Base-by-base conservation (phyloP, 768 basidiomycete species). In the Gloeostereum incarnatum region DNA sequence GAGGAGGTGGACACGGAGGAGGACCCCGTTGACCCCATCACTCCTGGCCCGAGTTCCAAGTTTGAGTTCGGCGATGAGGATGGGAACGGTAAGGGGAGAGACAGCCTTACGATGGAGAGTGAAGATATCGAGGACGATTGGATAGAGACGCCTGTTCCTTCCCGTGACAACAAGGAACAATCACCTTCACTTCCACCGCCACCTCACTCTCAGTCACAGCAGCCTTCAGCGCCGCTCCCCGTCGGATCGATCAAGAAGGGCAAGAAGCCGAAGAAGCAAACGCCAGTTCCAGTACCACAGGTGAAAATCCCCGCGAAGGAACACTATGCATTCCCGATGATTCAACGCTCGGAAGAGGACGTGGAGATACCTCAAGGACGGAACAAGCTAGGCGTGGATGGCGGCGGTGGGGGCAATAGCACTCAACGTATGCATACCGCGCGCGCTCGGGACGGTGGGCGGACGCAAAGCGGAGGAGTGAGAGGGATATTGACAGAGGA, bases 391-490 rank as follows among this genome's bases (percentile, higher is more conserved):
- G 22, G 25, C 10, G 37, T 20, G 10, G 16, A 32, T 22, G 37
- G 51, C 45, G 43, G 51, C 42, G 37, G 43, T 20, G 35, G 32
- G 37, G 30, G 26, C 37, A 38, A 35, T 39, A 23, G n/a, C 36
- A 21, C 32, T 31, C 13, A 46, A 54, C 47, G 81, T 60, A 83
- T 87, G 82, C 78, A 83, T 51, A 78, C 70, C 3, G 71, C 78
- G 19, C 71, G 81, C 29, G 86, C 78, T 34, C 66, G 83, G 41
- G 82, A 88, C 56, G 85, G 86, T 2, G 86, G 86, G 26, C 65
- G 85, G 48, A 89, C 86, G 44, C 82, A 86, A 62, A 89, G 85
- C 50, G 85, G 85, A 2, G 86, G 86, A n/a, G 82, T 89, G 21
- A 80, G 75, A 50, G 86, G 81, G 8, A 67, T 87, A 33, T 55